Base-by-base conservation (phyloP, 768 basidiomycete genomes). In the Cystofilobasidium capitatum region DNA sequence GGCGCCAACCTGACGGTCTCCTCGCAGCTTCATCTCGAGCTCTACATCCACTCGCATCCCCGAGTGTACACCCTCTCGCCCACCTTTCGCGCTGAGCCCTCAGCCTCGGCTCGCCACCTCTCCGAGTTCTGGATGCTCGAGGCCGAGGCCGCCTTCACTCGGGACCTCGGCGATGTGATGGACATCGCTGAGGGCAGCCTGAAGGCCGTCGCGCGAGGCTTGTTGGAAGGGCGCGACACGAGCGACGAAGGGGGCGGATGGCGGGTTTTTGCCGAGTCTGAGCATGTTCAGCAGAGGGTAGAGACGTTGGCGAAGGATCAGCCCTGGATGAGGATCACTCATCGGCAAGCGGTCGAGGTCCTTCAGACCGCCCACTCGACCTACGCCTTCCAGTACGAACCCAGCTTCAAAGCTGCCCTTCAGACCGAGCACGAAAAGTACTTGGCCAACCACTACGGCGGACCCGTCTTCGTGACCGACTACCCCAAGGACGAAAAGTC, bases 81-180 rank as follows among this genome's bases (percentile, higher is more conserved):
- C 0, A 88, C 88, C 71, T 99, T 99, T 78, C 87, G 96, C 20
- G 94, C 96, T 26, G 96, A 99, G 75, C 84, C 84, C 7, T 88
- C 87, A 3, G 82, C 86, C 71, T 97, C 94, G 1, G 83, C 84
- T 37, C 82, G 94, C n/a, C 96, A 99, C 75, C 83, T 99, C 16
- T 85, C 90, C 60, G 96, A 99, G 76, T 99, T 99, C 77, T 97
- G 91, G 88, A 99, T 99, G 96, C 84, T 97, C 63, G 96, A 99
- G 78, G 93, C 89, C 0, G 96, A 99, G 75, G 86, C 90, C 83
- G 85, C 85, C 0, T 88, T 85, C 74, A 70, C 75, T 2, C 78
- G 80, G 40, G 74, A 66, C 10, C 75, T 87, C 5, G 78, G 79
- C 3, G 80, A 81, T 47, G 76, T 88, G 22, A 83, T 85, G 75